Conservation (phyloP, 2,329 filamentous ascomycete species). For the Helminthosporium solani region DNA sequence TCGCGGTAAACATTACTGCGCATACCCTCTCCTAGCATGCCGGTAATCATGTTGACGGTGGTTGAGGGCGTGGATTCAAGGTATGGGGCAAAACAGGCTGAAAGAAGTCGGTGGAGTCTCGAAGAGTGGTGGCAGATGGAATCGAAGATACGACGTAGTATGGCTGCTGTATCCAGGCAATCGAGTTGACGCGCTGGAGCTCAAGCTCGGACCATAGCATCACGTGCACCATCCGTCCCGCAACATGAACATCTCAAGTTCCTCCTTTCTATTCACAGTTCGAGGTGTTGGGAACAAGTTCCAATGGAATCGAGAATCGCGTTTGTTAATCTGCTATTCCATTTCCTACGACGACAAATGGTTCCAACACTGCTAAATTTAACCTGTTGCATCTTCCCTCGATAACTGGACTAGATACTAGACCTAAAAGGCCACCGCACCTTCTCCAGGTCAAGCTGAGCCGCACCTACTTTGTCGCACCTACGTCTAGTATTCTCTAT, state of each 20-base stretch:
- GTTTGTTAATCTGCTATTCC: too few species aligned
- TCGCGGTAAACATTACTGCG: slow-evolving; percentile 5
- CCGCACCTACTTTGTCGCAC: background rate
- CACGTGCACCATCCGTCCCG: background rate
- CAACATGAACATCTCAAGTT: too few species aligned
- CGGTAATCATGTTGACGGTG: slow-evolving; percentile 35
- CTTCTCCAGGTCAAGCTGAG: background rate
- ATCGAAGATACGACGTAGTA: slow-evolving; percentile 2
- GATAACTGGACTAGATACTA: slow-evolving; percentile 1
- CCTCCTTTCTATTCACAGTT: too few species aligned
- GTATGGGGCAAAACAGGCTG: background rate
- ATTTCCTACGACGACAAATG: too few species aligned
- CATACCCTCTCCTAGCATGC: slow-evolving; percentile 43
- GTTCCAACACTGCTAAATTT: too few species aligned
- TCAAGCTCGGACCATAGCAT: background rate
- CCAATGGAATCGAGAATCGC: too few species aligned
- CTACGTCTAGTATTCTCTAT: too few species aligned
- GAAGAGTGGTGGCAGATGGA: background rate
- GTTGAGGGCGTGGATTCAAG: slow-evolving; percentile 4
- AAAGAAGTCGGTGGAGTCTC: background rate
- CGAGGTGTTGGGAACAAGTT: too few species aligned
- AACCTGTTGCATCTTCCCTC: background rate
- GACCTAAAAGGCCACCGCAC: slow-evolving; percentile 1
- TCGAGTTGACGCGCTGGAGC: background rate
- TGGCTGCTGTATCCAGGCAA: slow-evolving; percentile 10